Evolutionary conservation across 2,329 filamentous ascomycete genomes (phyloP), one percentile per base, ranked within the genome.

Genomic region (Fusarium sp.): DNA sequence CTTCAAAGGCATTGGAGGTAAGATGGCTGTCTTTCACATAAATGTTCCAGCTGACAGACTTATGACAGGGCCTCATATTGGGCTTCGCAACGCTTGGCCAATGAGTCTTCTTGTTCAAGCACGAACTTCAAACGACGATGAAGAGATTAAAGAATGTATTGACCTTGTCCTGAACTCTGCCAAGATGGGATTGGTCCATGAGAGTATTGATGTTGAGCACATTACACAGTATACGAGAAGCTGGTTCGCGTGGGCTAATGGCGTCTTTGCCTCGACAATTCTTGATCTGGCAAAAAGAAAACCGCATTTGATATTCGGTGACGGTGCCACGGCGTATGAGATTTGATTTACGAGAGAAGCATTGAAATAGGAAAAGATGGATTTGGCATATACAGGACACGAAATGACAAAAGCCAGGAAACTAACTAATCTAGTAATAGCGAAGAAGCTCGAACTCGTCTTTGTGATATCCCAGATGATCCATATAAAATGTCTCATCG

Each of bases 221-320:
- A 73, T 82, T 4, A 65, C 70, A n/a, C 81, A 83, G 23, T 98
- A 96, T 79, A 98, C 95, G 3, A 85, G 94, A 69, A 93, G 91
- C 76, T 98, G 95, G 95, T 98, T 98, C 79, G 93, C 95, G 4
- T 98, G 94, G 96, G 96, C 96, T 13, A 99, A 99, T 74, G 96
- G 93, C 1, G 93, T 99, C 13, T 98, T 97, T 81, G 94, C 95
- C 16, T 91, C 93, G 79, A 97, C 94, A 0, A 93, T 99, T 46
- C 82, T 99, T 53, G 93, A 98, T 82, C 78, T 99, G 54, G 96
- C 94, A 2, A 90, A 91, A 80, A 84, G 95, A 77, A 97, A 97
- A 80, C 96, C 96, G 6, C 88, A 97, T 79, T 79, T 98, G 73
- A 86, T 98, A 41, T 97, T 98, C 78, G 90, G 89, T 16, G 80